These are phyloP conservation scores for Mollisiaceae sp. DNA, from an alignment of 2,329 filamentous ascomycete species.

Conservation along the genomic window DNA sequence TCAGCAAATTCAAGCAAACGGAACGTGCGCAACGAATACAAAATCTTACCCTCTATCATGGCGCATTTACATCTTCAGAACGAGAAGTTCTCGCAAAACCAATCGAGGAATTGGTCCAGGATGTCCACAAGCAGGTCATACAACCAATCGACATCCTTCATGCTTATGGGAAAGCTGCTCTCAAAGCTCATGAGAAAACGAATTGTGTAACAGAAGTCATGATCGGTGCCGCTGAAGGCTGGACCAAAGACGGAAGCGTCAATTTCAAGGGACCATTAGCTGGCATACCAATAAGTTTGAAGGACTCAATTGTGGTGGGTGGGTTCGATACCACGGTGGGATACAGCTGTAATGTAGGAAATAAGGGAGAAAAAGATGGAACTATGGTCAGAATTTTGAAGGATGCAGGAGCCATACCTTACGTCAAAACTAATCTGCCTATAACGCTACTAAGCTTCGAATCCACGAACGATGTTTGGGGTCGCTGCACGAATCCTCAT, in stretches of 20 bases:
- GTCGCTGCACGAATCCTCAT: slow-evolving; percentile 81
- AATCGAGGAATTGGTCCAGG: slow-evolving; percentile 77
- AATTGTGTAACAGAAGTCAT: slow-evolving; percentile 91
- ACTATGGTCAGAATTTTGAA: slow-evolving; percentile 78
- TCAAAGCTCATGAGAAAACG: slow-evolving; percentile 83
- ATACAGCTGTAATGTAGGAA: slow-evolving; percentile 74
- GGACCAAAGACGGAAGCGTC: slow-evolving; percentile 61
- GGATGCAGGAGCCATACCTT: slow-evolving; percentile 86
- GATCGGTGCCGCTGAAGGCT: slow-evolving; percentile 76
- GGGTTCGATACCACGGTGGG: slow-evolving; percentile 87
- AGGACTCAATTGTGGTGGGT: slow-evolving; percentile 78
- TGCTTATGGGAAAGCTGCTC: slow-evolving; percentile 84
- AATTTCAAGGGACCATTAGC: slow-evolving; percentile 84
- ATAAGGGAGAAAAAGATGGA: slow-evolving; percentile 79
- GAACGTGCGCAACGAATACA: slow-evolving; percentile 74
- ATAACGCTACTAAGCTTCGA: slow-evolving; percentile 62
- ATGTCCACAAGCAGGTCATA: slow-evolving; percentile 72
- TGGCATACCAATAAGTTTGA: slow-evolving; percentile 85
- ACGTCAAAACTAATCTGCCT: slow-evolving; percentile 90
- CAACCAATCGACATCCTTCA: slow-evolving; percentile 76
- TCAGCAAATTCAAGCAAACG: slow-evolving; percentile 78
- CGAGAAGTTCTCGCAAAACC: slow-evolving; percentile 71
- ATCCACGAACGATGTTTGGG: slow-evolving; percentile 72
- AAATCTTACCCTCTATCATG: slow-evolving; percentile 68
- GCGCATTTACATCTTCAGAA: slow-evolving; percentile 67